Base-by-base conservation (phyloP, 768 basidiomycete species). In the Austroboletus festivus region DNA sequence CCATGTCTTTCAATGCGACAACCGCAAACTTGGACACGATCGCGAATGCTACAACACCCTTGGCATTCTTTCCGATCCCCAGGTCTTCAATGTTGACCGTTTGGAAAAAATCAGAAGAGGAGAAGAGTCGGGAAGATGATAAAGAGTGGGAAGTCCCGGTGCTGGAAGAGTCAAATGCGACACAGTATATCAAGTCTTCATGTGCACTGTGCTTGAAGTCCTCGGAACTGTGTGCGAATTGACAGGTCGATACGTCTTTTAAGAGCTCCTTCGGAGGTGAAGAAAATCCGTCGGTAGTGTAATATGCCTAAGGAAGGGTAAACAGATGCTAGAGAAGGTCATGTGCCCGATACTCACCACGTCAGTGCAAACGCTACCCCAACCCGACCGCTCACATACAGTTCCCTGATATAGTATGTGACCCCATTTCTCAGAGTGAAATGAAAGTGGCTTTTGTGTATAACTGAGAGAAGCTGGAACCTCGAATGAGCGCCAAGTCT, bases 1-100 rank as follows among this genome's bases (percentile, higher is more conserved):
- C 69, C 16, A 83, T 51, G 52, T 91, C 91, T 67, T 83, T 86
- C 54, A 98, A 60, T 2, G 94, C 95, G 6, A 91, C 93, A 10
- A 98, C 87, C 5, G 91, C 86, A 62, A 85, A 99, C 63, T 94
- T 93, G 67, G 83, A 85, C 7, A 96, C 91, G 46, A 94, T 89
- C 0, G 95, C 95, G 44, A 99, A 81, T 0, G 92, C 95, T 5
- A 91, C 75, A n/a, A 99, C 84, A 1, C 95, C 96, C 26, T 80
- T 82, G 0, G 93, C 89, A 44, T 85, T 82, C 69, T 84, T 90
- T 5, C 82, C 85, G 16, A 92, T 86, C 2, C 93, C 91, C 1
- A 99, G 76, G 57, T 92, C 89, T 57, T 95, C 92, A 39, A 87
- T 73, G n/a, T 74, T 75, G 38, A 63, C 76, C 0, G 67, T 61